These are phyloP conservation scores for Trichophyton rubrum DNA, from an alignment of 2,329 filamentous ascomycete species.

Conservation along the genomic window DNA sequence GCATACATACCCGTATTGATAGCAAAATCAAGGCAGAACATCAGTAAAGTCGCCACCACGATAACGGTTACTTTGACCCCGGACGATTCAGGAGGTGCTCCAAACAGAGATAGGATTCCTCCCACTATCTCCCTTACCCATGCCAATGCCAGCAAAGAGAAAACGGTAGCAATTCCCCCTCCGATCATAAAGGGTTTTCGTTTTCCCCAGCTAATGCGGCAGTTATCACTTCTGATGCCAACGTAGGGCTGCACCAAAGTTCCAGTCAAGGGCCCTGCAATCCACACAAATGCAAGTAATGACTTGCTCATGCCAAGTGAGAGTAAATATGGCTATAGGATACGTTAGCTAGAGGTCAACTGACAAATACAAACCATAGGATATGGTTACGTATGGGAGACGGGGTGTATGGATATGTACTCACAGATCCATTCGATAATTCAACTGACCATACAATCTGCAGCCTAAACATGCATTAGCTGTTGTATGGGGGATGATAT, in stretches of 20 bases:
- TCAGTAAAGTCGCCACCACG: conserved; percentile 66
- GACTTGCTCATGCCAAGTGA: conserved; percentile 74
- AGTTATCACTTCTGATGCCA: conserved; percentile 69
- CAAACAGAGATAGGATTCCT: conserved; percentile 56
- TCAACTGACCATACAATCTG: conserved; percentile 96
- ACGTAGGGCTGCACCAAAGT: conserved; percentile 72
- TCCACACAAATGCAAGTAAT: conserved; percentile 72
- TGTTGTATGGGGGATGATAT: neutral
- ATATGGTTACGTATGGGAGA: neutral
- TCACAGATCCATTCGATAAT: conserved; percentile 72
- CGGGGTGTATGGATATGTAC: conserved; percentile 16
- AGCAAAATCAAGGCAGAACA: conserved; percentile 85
- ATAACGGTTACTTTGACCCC: conserved; percentile 57
- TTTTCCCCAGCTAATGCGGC: conserved; percentile 61
- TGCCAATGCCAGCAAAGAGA: conserved; percentile 56
- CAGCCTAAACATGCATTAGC: conserved; percentile 38
- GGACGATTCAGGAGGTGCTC: conserved; percentile 52
- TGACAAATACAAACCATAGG: too few species aligned
- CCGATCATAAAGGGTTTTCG: conserved; percentile 70
- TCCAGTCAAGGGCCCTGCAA: conserved; percentile 66
- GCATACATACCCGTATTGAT: conserved; percentile 66
- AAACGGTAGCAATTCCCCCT: conserved; percentile 54
- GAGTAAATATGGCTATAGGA: conserved; percentile 53
- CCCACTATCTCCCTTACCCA: conserved; percentile 64
- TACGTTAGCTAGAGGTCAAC: neutral